phyloP scores from a whole-genome alignment of 768 basidiomycete genomes.

The Lactifluus volemus region DNA sequence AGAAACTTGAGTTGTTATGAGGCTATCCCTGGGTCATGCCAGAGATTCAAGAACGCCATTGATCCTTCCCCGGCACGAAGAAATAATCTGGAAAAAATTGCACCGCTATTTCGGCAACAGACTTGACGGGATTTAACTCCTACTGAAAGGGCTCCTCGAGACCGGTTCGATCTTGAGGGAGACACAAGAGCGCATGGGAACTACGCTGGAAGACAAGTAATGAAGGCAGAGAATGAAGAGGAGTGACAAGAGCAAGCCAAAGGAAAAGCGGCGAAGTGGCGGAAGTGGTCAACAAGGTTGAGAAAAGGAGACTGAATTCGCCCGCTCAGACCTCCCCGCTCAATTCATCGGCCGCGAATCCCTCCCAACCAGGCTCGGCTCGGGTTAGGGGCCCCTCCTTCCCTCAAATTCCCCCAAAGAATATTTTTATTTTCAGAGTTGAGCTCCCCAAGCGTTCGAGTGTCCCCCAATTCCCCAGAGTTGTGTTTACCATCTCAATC shows the following conservation, averaged over 20 bases:
- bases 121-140: background rate
- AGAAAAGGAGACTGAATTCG: background rate
- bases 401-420: background rate
- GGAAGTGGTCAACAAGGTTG: background rate
- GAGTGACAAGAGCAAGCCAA: background rate
- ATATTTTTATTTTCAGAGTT: background rate
- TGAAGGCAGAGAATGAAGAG: background rate
- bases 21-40: background rate
- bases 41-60: background rate
- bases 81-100: background rate
- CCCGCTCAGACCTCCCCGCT: background rate
- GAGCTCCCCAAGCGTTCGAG: background rate
- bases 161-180: background rate
- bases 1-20: conserved; percentile 6
- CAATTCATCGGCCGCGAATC: background rate
- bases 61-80: conserved; percentile 4
- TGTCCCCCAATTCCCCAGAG: background rate
- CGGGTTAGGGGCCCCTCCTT: background rate
- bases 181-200: background rate
- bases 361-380: background rate
- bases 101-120: conserved; percentile 4
- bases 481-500: background rate
- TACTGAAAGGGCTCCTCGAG: conserved; percentile 4
- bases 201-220: background rate
- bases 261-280: background rate